Evolutionary conservation across 371 early-diverging fungal species (phyloP).

Genomic region (Apophysomyces variabilis): DNA sequence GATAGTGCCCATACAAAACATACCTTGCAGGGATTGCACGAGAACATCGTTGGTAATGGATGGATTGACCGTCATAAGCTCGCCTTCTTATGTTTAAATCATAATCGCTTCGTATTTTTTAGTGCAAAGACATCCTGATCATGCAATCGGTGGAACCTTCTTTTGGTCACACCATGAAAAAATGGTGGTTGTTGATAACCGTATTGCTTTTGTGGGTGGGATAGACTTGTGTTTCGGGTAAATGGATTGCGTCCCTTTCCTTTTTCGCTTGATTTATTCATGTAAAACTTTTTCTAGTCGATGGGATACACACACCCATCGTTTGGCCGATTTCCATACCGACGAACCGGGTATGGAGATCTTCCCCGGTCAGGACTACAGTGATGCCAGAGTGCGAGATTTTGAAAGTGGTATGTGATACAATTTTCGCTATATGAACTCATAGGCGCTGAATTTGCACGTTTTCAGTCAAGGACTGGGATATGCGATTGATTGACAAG

Average conservation of each 20-base stretch:
- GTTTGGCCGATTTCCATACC: conserved; percentile 54
- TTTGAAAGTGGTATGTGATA: conserved; percentile 68
- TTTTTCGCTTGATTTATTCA: background rate
- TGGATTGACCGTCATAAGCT: too few species aligned
- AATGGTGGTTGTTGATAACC: conserved; percentile 72
- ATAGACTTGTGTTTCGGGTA: conserved; percentile 81
- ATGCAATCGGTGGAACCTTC: conserved; percentile 64
- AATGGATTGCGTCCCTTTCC: background rate
- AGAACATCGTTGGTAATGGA: conserved; percentile 69
- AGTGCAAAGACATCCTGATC: conserved; percentile 78
- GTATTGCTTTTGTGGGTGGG: conserved; percentile 82
- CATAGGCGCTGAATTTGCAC: conserved; percentile 33
- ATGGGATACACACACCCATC: conserved; percentile 72
- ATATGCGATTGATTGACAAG: conserved; percentile 66
- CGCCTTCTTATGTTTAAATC: background rate
- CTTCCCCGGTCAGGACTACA: conserved; percentile 85
- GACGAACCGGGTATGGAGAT: conserved; percentile 35
- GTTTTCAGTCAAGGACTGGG: conserved; percentile 59
- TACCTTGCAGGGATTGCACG: conserved; percentile 72
- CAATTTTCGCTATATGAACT: background rate
- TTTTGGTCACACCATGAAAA: conserved; percentile 89
- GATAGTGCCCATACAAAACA: conserved; percentile 84
- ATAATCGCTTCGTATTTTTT: background rate
- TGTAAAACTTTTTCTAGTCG: conserved; percentile 51
- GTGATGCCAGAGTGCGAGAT: conserved; percentile 89